A percentile compares a stretch with the other conserved stretches of the same genome.
Conservation (phyloP, 2,329 filamentous ascomycete species). For the Hymenoscyphus salicellus region DNA sequence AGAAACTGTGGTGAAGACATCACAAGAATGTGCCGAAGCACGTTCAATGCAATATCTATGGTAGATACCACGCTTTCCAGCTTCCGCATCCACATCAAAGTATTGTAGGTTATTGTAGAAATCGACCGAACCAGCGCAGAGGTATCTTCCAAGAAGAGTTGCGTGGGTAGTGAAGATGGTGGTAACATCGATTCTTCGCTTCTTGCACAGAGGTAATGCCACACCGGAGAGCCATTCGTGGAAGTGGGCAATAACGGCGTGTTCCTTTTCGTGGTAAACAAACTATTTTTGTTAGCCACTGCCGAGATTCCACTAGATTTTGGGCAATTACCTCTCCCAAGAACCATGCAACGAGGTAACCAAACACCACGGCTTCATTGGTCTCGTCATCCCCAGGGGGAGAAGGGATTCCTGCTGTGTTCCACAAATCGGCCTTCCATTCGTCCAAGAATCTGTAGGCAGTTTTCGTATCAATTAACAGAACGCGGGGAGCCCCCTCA, state of each 20-base stretch:
- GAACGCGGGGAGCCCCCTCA: slow-evolving; percentile 87
- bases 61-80: slow-evolving; percentile 96
- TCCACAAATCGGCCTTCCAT: slow-evolving; percentile 97
- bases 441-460: slow-evolving; percentile 89
- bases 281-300: slow-evolving; percentile 56
- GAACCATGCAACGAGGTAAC: slow-evolving; percentile 97
- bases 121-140: slow-evolving; percentile 95
- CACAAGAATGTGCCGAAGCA: slow-evolving; percentile 82
- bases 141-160: slow-evolving; percentile 89
- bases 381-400: slow-evolving; percentile 90
- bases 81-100: slow-evolving; percentile 95
- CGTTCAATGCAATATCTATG: slow-evolving; percentile 98
- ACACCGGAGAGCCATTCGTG: slow-evolving; percentile 98
- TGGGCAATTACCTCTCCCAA: slow-evolving; percentile 74
- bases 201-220: slow-evolving; percentile 85
- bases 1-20: slow-evolving; percentile 98
- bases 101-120: slow-evolving; percentile 99
- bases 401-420: slow-evolving; percentile 86
- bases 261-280: slow-evolving; percentile 86
- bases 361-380: slow-evolving; percentile 96
- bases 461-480: slow-evolving; percentile 92
- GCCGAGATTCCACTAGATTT: neutral
- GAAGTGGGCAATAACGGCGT: slow-evolving; percentile 94
- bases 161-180: slow-evolving; percentile 99
- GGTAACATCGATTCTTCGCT: slow-evolving; percentile 90